A percentile compares a stretch with the other conserved stretches of the same genome.
phyloP scores from a whole-genome alignment of 1,139 yeast species.

The Yamadazyma taylorii region DNA sequence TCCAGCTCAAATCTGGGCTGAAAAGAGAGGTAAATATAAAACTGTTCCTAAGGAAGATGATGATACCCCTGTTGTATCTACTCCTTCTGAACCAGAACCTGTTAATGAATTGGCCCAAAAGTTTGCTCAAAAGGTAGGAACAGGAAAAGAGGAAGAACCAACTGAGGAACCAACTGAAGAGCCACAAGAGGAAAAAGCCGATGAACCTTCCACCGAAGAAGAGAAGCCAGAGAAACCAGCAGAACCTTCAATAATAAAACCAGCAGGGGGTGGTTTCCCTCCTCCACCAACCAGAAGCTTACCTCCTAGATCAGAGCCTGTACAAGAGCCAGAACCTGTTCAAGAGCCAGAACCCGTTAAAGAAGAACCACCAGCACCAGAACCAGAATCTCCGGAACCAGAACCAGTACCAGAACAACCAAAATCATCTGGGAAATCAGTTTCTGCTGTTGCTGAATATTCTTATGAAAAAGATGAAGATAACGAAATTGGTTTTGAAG shows the following conservation, averaged over 20 bases:
- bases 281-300: constrained; percentile 20
- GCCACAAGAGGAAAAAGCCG: constrained; percentile 18
- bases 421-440: constrained; percentile 14
- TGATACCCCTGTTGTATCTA: constrained; percentile 11
- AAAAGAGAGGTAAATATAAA: constrained; percentile 69
- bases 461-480: constrained; percentile 75
- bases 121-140: constrained; percentile 17
- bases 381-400: constrained; percentile 16
- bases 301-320: constrained; percentile 23
- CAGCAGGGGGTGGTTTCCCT: constrained; percentile 16
- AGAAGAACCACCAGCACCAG: constrained; percentile 19
- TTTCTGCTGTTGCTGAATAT: constrained; percentile 61
- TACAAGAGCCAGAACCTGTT: constrained; percentile 21
- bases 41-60: constrained; percentile 35
- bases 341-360: constrained; percentile 20
- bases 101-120: constrained; percentile 19
- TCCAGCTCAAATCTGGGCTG: constrained; percentile 97
- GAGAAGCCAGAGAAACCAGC: constrained; percentile 22
- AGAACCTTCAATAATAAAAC: constrained; percentile 9
- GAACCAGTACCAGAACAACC: constrained; percentile 18
- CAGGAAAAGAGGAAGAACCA: constrained; percentile 22
- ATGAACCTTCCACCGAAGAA: constrained; percentile 15
- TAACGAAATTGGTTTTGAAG: constrained; percentile 64
- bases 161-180: constrained; percentile 24
- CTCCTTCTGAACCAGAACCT: constrained; percentile 8